Evolutionary conservation across 2,329 filamentous ascomycete species (phyloP).

Genomic region (Ophiocordyceps camponoti-rufipedis): DNA sequence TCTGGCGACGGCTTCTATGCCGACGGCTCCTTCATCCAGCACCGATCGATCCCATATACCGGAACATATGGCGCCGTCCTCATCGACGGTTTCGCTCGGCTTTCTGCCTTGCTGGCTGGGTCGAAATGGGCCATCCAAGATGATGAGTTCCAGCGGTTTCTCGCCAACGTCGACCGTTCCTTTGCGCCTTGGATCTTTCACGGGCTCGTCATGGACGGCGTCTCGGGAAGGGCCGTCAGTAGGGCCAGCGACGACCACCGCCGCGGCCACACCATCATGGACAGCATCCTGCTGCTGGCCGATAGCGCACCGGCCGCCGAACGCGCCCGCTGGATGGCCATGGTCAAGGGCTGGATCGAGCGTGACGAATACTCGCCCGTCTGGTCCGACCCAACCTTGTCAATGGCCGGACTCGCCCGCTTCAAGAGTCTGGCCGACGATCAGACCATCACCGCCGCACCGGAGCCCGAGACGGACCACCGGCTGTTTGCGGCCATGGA

Average conservation of each 20-base stretch:
- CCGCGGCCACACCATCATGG: neutral
- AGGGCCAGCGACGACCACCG: neutral
- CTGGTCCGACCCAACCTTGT: neutral
- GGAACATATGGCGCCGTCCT: neutral
- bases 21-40: neutral
- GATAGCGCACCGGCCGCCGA: neutral
- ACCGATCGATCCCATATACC: neutral
- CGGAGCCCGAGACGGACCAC: neutral
- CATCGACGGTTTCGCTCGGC: neutral
- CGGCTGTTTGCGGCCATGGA: neutral
- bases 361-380: neutral
- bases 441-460: neutral
- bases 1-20: neutral
- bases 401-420: neutral
- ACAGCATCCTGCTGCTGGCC: neutral
- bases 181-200: neutral
- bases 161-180: neutral
- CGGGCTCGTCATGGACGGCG: neutral
- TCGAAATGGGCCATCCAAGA: neutral
- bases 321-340: neutral
- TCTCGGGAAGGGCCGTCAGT: neutral
- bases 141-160: neutral
- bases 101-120: neutral
- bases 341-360: neutral
- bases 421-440: neutral